Evolutionary conservation across 2,329 filamentous ascomycete genomes (phyloP), one percentile per base, ranked within the genome.

Genomic region (Aureobasidium namibiae): DNA sequence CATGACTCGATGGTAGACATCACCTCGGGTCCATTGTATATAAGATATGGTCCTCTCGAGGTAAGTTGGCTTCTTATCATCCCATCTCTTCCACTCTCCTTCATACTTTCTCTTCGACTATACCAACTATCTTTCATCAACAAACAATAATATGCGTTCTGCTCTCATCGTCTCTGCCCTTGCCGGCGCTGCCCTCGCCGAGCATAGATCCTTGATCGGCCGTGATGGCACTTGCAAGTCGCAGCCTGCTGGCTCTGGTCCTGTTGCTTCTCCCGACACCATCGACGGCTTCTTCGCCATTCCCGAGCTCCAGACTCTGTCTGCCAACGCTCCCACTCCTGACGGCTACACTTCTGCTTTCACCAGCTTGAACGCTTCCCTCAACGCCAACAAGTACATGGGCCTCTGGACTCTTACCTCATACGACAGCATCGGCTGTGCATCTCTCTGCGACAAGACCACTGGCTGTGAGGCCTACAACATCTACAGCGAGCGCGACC

Each of bases 401-500:
- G 68, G 68, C 10, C 64, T 66, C 26, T 64, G 64, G 48, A 70
- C 66, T 14, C 41, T 72, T 11, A 60, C 48, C 13, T 62, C 56
- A 5, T 73, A 72, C 52, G 68, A 72, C 61, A 63, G 69, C 4
- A 49, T 65, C 10, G 57, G 33, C 9, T 73, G 71, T 54, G 62
- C 64, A 10, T 50, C 46, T n/a, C 61, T 63, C 38, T 74, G 71
- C 59, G 66, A 72, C 57, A 60, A 64, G 36, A 61, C 62, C 9
- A 34, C 44, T 16, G 65, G 61, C 4, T 74, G 72, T 50, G 39
- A 61, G n/a, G 66, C 63, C 31, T 73, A 73, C 65, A 74, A 74
- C 62, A 63, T 73, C 54, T 72, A 69, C 63, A 64, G 67, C 50
- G 70, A 73, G 61, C 68, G 73, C 45, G 69, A 73, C 56, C 72